These are phyloP conservation scores for Podaxis rugospora DNA, from an alignment of 768 basidiomycete species.

Conservation along the genomic window DNA sequence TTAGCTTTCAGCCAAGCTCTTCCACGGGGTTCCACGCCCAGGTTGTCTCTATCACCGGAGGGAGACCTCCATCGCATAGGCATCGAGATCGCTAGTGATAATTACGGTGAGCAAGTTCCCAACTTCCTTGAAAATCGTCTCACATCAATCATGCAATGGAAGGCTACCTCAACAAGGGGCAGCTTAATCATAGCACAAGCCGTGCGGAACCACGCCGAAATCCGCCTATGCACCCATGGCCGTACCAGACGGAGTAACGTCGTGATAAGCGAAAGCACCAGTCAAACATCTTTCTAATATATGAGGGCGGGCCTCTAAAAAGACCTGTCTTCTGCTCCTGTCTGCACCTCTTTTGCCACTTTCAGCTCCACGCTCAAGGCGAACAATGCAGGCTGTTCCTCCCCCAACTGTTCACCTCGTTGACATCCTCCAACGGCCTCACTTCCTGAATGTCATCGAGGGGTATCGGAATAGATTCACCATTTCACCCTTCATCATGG, in stretches of 20 bases:
- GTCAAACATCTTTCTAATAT: not conserved
- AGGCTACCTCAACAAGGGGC: not conserved
- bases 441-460: not conserved
- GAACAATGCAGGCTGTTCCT: not conserved
- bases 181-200: not conserved
- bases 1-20: not conserved
- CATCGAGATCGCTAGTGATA: not conserved
- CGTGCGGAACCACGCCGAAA: not conserved
- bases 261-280: not conserved
- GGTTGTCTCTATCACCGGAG: not conserved
- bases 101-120: not conserved
- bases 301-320: not conserved
- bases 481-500: not conserved
- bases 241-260: not conserved
- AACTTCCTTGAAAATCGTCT: not conserved
- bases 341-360: not conserved
- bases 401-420: conserved; percentile 1
- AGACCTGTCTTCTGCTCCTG: not conserved
- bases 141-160: not conserved
- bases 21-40: not conserved
- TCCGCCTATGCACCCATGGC: not conserved
- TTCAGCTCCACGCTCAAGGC: not conserved
- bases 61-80: not conserved
- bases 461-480: not conserved
- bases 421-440: conserved; percentile 2